A percentile compares a stretch with the other conserved stretches of the same genome.
Conservation (phyloP, 1,284 basidiomycete genomes). For the Uromyces viciae-fabae region DNA sequence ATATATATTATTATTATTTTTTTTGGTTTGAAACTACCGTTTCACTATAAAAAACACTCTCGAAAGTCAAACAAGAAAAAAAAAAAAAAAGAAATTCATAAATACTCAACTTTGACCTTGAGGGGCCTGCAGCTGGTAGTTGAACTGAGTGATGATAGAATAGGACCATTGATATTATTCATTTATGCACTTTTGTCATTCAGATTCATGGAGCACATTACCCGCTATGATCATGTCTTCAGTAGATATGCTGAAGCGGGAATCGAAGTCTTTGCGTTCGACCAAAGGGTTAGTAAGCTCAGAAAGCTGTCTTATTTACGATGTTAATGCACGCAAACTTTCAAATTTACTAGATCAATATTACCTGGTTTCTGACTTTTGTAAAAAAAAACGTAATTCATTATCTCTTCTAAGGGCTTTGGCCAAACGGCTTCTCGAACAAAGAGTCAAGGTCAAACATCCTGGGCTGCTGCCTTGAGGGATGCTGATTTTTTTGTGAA, state of each 20-base stretch:
- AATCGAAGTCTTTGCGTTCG: constrained; percentile 55
- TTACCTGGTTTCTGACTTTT: constrained; percentile 8
- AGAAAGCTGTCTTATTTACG: too few relatives aligned
- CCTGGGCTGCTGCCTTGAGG: constrained; percentile 53
- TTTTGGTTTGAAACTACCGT: too few relatives aligned
- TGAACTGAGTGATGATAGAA: too few relatives aligned
- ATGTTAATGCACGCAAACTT: too few relatives aligned
- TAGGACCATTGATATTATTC: too few relatives aligned
- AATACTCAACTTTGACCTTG: too few relatives aligned
- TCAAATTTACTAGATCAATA: too few relatives aligned
- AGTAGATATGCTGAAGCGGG: constrained; percentile 54
- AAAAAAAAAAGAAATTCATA: too few relatives aligned
- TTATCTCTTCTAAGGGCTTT: constrained; percentile 50
- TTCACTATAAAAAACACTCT: too few relatives aligned
- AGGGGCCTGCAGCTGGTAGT: too few relatives aligned
- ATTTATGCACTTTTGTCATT: not conserved
- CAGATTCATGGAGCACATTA: constrained; percentile 56
- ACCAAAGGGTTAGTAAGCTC: constrained; percentile 52
- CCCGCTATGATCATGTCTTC: constrained; percentile 56
- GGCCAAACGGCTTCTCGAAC: constrained; percentile 54
- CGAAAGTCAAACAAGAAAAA: too few relatives aligned
- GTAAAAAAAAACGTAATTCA: too few relatives aligned
- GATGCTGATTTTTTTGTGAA: constrained; percentile 55
- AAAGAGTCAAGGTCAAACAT: constrained; percentile 54
- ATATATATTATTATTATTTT: not conserved